These are phyloP conservation scores for Nakaseomyces glabratus DNA, from an alignment of 1,139 yeast genomes.

Conservation along the genomic window DNA sequence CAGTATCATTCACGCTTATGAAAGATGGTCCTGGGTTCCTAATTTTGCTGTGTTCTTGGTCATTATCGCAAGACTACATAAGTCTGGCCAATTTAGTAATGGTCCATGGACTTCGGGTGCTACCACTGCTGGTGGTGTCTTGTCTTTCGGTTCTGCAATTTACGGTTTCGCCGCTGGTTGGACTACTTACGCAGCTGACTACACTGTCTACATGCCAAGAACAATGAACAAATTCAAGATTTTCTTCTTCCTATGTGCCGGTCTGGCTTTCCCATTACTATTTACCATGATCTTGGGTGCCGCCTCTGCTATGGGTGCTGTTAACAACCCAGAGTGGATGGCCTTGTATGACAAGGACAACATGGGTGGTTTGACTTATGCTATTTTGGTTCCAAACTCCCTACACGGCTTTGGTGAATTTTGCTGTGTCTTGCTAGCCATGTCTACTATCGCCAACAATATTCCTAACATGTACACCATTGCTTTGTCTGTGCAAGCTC, in stretches of 20 bases:
- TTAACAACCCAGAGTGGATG: slow-evolving; percentile 37
- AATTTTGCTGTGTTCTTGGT: slow-evolving; percentile 61
- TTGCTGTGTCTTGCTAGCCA: slow-evolving; percentile 71
- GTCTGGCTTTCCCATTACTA: slow-evolving; percentile 57
- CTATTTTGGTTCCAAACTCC: slow-evolving; percentile 67
- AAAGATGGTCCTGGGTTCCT: slow-evolving; percentile 84
- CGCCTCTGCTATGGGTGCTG: slow-evolving; percentile 63
- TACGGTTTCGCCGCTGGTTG: slow-evolving; percentile 92
- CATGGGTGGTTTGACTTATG: slow-evolving; percentile 75
- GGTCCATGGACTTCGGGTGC: slow-evolving; percentile 38
- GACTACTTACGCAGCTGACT: slow-evolving; percentile 89
- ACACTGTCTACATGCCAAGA: slow-evolving; percentile 73
- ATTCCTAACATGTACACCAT: slow-evolving; percentile 88
- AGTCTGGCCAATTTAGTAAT: slow-evolving; percentile 47
- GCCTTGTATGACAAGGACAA: slow-evolving; percentile 35
- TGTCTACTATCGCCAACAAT: slow-evolving; percentile 81
- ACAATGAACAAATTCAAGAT: slow-evolving; percentile 48
- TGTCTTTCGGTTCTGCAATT: slow-evolving; percentile 75
- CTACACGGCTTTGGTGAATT: slow-evolving; percentile 82
- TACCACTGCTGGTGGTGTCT: slow-evolving; percentile 62
- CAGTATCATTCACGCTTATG: slow-evolving; percentile 69
- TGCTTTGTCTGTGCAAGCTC: slow-evolving; percentile 73
- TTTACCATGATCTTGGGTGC: slow-evolving; percentile 78
- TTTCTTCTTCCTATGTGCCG: slow-evolving; percentile 52
- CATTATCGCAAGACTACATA: slow-evolving; percentile 66